These are phyloP conservation scores for Cryphonectria nitschkei DNA, from an alignment of 2,329 filamentous ascomycete genomes.

Conservation along the genomic window DNA sequence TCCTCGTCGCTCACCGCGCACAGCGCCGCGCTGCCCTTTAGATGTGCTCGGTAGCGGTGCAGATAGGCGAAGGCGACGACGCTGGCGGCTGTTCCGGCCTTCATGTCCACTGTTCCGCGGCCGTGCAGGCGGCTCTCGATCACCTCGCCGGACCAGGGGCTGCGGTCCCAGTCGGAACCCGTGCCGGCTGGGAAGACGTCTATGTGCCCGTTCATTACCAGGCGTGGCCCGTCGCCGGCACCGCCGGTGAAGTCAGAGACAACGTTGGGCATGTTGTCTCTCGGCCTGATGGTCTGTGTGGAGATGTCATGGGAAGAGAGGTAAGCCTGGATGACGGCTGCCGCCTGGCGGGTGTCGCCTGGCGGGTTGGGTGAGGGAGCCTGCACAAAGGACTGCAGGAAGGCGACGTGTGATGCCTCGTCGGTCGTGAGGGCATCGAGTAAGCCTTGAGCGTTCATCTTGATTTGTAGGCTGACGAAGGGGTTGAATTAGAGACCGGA, in stretches of 20 bases:
- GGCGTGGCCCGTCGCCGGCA: constrained; percentile 33
- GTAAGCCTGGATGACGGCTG: constrained; percentile 38
- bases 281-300: constrained; percentile 37
- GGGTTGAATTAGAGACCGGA: not conserved
- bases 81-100: constrained; percentile 45
- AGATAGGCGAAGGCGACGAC: constrained; percentile 44
- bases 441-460: constrained; percentile 29
- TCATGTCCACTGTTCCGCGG: constrained; percentile 48
- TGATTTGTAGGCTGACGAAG: not conserved
- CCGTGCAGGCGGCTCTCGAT: constrained; percentile 40
- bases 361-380: constrained; percentile 44
- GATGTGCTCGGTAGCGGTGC: constrained; percentile 30
- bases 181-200: constrained; percentile 45
- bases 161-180: constrained; percentile 39
- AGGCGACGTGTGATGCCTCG: constrained; percentile 10
- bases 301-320: constrained; percentile 34
- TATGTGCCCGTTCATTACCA: constrained; percentile 48
- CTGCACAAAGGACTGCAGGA: constrained; percentile 35
- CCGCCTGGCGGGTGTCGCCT: constrained; percentile 41
- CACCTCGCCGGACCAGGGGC: constrained; percentile 43
- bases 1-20: constrained; percentile 46
- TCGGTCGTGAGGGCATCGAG: constrained; percentile 24
- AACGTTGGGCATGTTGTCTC: constrained; percentile 38
- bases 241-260: constrained; percentile 38
- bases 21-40: constrained; percentile 35